Percentiles rank a stretch among this genome's conserved stretches.
These are phyloP conservation scores for Oldenlandia corymbosa DNA, from an alignment of 257 asterid genomes.

Conservation along the genomic window DNA sequence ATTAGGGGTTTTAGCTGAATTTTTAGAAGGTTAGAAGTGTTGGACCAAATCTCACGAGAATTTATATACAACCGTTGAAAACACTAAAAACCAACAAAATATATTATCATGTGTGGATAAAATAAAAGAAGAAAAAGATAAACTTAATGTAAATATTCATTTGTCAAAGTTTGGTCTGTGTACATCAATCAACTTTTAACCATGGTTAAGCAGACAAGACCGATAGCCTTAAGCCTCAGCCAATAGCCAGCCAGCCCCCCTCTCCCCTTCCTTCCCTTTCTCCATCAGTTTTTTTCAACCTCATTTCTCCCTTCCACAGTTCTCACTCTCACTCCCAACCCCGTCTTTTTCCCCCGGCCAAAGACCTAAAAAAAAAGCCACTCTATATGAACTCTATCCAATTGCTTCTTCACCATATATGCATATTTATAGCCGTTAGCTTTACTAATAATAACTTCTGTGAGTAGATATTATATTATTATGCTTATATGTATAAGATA, in stretches of 20 bases:
- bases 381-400: neutral
- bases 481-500: too few relatives aligned
- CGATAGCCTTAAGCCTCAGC: slow-evolving; percentile 26
- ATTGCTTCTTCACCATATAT: neutral
- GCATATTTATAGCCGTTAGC: neutral
- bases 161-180: slow-evolving; percentile 9
- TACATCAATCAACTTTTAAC: slow-evolving; percentile 20
- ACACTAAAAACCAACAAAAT: too few relatives aligned
- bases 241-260: slow-evolving; percentile 23
- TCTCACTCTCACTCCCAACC: neutral
- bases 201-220: slow-evolving; percentile 24
- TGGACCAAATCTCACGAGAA: too few relatives aligned
- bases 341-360: slow-evolving; percentile 12
- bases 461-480: too few relatives aligned
- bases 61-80: too few relatives aligned
- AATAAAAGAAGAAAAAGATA: too few relatives aligned
- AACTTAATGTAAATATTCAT: neutral
- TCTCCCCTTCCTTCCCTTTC: slow-evolving; percentile 7
- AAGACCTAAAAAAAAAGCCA: neutral
- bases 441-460: too few relatives aligned
- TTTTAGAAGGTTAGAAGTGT: too few relatives aligned
- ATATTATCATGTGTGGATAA: too few relatives aligned
- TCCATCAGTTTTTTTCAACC: slow-evolving; percentile 18
- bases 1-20: too few relatives aligned
- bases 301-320: slow-evolving; percentile 1